A percentile compares a stretch with the other conserved stretches of the same genome.
Evolutionary conservation across 495 filamentous ascomycete species (phyloP).

Genomic region (Penicillium paradoxum): DNA sequence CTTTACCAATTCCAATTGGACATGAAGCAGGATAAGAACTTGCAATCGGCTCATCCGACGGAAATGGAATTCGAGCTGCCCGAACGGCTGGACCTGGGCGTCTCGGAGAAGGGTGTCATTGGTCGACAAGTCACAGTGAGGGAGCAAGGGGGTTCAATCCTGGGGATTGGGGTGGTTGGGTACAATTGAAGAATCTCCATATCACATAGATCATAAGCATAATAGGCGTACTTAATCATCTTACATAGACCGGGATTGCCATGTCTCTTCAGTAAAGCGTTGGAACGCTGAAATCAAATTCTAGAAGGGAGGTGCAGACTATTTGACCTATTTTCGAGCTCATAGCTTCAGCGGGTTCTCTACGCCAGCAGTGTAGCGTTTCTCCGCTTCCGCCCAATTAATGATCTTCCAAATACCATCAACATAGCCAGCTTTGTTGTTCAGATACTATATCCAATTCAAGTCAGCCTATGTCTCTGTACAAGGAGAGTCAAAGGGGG

Average conservation of each 20-base stretch:
- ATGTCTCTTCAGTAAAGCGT: not conserved
- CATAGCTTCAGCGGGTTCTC: slow-evolving; percentile 27
- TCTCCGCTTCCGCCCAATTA: slow-evolving; percentile 90
- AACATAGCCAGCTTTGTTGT: slow-evolving; percentile 95
- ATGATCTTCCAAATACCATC: slow-evolving; percentile 91
- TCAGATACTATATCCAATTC: slow-evolving; percentile 69
- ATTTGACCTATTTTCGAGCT: not conserved
- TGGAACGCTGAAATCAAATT: not conserved
- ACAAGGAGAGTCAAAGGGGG: not conserved
- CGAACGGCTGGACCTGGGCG: slow-evolving; percentile 52
- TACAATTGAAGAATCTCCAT: slow-evolving; percentile 25
- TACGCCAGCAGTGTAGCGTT: slow-evolving; percentile 53
- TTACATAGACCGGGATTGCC: not conserved
- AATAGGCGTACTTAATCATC: not conserved
- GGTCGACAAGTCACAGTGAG: slow-evolving; percentile 35
- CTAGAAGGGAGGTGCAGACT: not conserved
- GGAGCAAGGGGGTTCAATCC: slow-evolving; percentile 18
- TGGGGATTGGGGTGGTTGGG: slow-evolving; percentile 38
- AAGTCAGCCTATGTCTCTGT: slow-evolving; percentile 4
- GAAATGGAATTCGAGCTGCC: slow-evolving; percentile 50
- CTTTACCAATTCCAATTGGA: slow-evolving; percentile 26
- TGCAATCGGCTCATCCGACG: not conserved
- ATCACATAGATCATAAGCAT: slow-evolving; percentile 6
- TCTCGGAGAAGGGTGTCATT: slow-evolving; percentile 39
- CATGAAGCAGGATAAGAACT: slow-evolving; percentile 1